These are phyloP conservation scores for Backusella liffmaniae DNA, from an alignment of 192 early-diverging fungal genomes.

Conservation along the genomic window DNA sequence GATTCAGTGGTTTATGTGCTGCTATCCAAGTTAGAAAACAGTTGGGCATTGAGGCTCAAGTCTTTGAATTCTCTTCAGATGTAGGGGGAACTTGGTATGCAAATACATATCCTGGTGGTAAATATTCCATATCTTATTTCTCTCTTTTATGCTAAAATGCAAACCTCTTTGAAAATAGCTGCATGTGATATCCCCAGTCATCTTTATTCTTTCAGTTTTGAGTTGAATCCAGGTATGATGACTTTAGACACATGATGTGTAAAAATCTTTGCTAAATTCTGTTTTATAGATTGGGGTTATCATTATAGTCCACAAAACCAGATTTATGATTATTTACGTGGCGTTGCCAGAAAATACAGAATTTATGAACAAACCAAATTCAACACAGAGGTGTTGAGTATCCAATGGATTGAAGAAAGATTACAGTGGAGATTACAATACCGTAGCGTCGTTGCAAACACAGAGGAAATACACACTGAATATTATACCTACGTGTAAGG, in stretches of 20 bases:
- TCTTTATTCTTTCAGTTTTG: slow-evolving; percentile 43
- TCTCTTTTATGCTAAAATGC: not conserved
- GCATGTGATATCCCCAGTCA: slow-evolving; percentile 46
- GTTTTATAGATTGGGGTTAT: slow-evolving; percentile 32
- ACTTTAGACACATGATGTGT: not conserved
- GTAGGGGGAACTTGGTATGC: slow-evolving; percentile 55
- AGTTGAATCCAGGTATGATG: slow-evolving; percentile 36
- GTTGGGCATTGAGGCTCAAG: slow-evolving; percentile 39
- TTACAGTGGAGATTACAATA: slow-evolving; percentile 38
- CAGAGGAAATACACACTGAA: not conserved
- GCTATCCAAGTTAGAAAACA: slow-evolving; percentile 50
- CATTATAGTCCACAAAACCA: slow-evolving; percentile 37
- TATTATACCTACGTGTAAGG: slow-evolving; percentile 12
- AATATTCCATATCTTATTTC: not conserved
- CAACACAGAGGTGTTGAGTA: slow-evolving; percentile 35
- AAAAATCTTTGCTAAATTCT: not conserved
- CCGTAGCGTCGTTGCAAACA: not conserved
- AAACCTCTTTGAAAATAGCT: not conserved
- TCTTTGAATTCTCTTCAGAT: slow-evolving; percentile 47
- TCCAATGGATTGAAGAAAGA: slow-evolving; percentile 33
- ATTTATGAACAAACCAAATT: slow-evolving; percentile 41
- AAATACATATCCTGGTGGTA: slow-evolving; percentile 42
- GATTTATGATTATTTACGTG: slow-evolving; percentile 40
- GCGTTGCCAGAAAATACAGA: slow-evolving; percentile 35
- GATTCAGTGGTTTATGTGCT: slow-evolving; percentile 51